Evolutionary conservation across 164 flowering plant genomes (phyloP).

Genomic region (Vitis vinifera): DNA sequence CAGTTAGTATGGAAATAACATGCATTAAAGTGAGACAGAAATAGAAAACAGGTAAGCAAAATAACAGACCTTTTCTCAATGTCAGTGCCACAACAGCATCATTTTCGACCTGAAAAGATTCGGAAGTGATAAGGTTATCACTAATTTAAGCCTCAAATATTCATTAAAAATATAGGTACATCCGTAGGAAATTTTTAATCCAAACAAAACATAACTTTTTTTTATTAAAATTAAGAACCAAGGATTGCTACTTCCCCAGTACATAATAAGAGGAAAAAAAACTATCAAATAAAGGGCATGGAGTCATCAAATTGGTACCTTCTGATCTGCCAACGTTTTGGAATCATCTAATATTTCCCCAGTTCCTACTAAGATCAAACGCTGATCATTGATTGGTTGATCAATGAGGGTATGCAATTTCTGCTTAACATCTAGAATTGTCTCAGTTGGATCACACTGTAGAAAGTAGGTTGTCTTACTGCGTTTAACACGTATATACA

Average conservation of each 20-base stretch:
- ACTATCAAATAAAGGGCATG: background rate
- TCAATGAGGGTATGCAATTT: slow-evolving; percentile 70
- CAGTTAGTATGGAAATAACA: background rate
- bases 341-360: slow-evolving; percentile 74
- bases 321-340: slow-evolving; percentile 89
- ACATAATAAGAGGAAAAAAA: background rate
- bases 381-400: slow-evolving; percentile 70
- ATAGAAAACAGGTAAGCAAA: background rate
- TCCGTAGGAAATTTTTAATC: background rate
- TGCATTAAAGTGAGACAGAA: background rate
- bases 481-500: slow-evolving; percentile 95
- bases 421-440: slow-evolving; percentile 71
- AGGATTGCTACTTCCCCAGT: background rate
- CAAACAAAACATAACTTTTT: background rate
- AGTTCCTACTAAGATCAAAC: slow-evolving; percentile 54
- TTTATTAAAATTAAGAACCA: background rate
- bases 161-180: background rate
- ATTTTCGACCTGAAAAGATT: slow-evolving; percentile 84
- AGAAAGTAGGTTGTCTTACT: slow-evolving; percentile 88
- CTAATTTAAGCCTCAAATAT: background rate
- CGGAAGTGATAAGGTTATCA: background rate
- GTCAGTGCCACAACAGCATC: slow-evolving; percentile 93
- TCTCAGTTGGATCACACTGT: slow-evolving; percentile 89
- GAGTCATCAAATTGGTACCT: slow-evolving; percentile 35
- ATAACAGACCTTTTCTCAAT: slow-evolving; percentile 70